A percentile compares a stretch with the other conserved stretches of the same genome.
Evolutionary conservation across 176 grass and related monocot species (phyloP).

Genomic region (Carex pumila): DNA sequence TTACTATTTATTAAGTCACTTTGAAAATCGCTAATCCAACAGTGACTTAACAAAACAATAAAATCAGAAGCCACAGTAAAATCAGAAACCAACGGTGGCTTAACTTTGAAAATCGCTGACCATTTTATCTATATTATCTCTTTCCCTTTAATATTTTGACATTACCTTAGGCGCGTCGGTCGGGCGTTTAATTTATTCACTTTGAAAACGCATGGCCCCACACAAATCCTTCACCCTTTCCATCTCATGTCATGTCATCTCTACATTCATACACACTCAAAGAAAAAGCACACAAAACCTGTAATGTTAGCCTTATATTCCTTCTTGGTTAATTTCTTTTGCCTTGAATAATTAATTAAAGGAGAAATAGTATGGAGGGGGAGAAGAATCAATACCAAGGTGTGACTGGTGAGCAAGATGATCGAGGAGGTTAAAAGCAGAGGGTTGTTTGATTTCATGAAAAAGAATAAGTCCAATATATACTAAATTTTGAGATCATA

Average conservation of each 20-base stretch:
- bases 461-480: not conserved
- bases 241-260: not conserved
- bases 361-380: conserved; percentile 43
- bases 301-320: conserved; percentile 19
- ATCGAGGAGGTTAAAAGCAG: conserved; percentile 60
- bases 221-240: conserved; percentile 1
- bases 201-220: not conserved
- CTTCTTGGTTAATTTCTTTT: conserved; percentile 13
- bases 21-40: too few relatives aligned
- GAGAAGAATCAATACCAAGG: conserved; percentile 45
- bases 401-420: conserved; percentile 29
- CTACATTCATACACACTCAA: not conserved
- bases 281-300: conserved; percentile 23
- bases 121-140: not conserved
- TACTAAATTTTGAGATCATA: too few relatives aligned
- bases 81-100: too few relatives aligned
- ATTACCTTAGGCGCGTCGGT: conserved; percentile 28
- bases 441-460: conserved; percentile 48
- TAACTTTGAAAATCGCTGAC: not conserved
- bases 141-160: not conserved
- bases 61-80: too few relatives aligned
- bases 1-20: too few relatives aligned
- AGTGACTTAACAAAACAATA: too few relatives aligned
- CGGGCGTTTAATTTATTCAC: conserved; percentile 12
- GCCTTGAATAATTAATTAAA: not conserved